Evolutionary conservation across 208 protist species (phyloP).

Genomic region (Leishmania lainsoni): DNA sequence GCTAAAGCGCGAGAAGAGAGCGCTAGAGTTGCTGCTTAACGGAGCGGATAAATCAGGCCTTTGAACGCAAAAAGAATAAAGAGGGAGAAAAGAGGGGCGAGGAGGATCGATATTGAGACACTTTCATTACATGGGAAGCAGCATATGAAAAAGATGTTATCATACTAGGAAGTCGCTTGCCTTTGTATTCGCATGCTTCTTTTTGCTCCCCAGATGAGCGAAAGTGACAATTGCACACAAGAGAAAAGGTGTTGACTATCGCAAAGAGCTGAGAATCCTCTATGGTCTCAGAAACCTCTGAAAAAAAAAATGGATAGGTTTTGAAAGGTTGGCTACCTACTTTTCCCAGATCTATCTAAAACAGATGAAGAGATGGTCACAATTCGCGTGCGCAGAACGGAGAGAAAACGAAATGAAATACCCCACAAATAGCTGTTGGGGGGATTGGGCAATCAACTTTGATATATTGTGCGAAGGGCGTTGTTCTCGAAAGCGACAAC

Average conservation of each 20-base stretch:
- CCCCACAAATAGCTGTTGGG: neutral
- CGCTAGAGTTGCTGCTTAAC: neutral
- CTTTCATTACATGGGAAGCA: neutral
- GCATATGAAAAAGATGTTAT: neutral
- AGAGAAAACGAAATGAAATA: neutral
- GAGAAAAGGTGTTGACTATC: neutral
- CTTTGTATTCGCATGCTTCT: neutral
- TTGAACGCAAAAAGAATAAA: slow-evolving; percentile 16
- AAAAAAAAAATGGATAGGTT: neutral
- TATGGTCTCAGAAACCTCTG: neutral
- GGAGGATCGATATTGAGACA: neutral
- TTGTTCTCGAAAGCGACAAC: neutral
- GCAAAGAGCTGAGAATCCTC: neutral
- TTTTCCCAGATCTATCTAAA: neutral
- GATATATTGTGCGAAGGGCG: neutral
- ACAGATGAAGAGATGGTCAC: no score
- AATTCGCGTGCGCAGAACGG: neutral
- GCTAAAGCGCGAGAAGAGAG: neutral
- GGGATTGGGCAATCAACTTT: neutral
- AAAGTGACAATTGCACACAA: neutral
- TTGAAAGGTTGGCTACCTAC: neutral
- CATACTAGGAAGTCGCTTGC: neutral
- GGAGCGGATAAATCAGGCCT: neutral
- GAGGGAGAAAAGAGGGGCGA: neutral
- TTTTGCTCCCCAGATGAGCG: neutral